phyloP scores from a whole-genome alignment of 306 rosid genomes.

The Gillenia trifoliata region DNA sequence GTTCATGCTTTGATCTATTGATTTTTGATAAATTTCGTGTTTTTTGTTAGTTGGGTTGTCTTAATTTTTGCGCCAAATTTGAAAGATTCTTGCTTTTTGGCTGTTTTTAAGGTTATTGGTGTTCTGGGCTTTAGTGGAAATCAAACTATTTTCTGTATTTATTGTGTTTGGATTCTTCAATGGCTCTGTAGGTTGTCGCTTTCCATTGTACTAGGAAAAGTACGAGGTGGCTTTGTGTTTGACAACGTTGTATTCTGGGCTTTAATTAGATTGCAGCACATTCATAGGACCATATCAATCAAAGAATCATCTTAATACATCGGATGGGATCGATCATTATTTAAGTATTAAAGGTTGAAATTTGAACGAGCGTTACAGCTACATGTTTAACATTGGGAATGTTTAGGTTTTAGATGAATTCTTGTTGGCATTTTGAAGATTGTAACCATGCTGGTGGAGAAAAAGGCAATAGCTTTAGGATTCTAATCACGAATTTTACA shows the following conservation, averaged over 20 bases:
- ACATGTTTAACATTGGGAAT: not conserved
- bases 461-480: not conserved
- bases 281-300: not conserved
- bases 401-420: not conserved
- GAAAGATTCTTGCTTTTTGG: slow-evolving; percentile 4
- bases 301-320: not conserved
- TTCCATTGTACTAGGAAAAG: not conserved
- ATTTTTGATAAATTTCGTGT: not conserved
- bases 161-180: not conserved
- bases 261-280: not conserved
- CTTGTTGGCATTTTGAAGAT: not conserved
- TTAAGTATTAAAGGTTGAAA: not conserved
- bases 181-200: not conserved
- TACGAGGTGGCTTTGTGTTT: not conserved
- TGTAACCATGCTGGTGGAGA: not conserved
- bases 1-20: not conserved
- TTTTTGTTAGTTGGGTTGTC: not conserved
- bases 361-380: not conserved
- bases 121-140: not conserved
- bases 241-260: not conserved
- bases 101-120: not conserved
- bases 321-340: not conserved
- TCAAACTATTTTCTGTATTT: not conserved
- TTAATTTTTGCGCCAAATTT: not conserved
- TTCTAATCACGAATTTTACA: not conserved